Percentiles rank a stretch among this genome's conserved stretches.
Conservation (phyloP, 495 filamentous ascomycete genomes). For the Trichodelitschia bisporula region DNA sequence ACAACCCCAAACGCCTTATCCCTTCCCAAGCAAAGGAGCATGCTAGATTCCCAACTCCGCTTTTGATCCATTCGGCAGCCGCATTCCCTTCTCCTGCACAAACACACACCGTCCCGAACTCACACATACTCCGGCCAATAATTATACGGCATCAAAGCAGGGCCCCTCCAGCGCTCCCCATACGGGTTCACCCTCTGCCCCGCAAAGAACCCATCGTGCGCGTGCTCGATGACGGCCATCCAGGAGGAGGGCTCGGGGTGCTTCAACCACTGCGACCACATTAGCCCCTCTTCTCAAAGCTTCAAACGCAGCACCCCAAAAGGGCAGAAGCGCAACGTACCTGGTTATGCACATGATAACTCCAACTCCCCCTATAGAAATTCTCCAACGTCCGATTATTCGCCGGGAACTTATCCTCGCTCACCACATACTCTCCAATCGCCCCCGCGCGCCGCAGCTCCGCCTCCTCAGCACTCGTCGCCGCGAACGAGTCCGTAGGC, state of each 20-base stretch:
- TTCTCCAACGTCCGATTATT: conserved; percentile 29
- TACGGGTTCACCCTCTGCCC: conserved; percentile 23
- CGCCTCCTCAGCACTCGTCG: conserved; percentile 11
- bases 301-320: not conserved
- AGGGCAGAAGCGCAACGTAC: too few relatives aligned
- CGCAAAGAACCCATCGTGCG: conserved; percentile 27
- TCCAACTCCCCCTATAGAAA: conserved; percentile 31
- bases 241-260: conserved; percentile 31
- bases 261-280: conserved; percentile 20
- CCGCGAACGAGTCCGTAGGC: conserved; percentile 11
- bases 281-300: conserved; percentile 1
- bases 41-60: too few relatives aligned
- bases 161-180: conserved; percentile 27
- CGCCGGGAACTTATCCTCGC: conserved; percentile 23
- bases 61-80: too few relatives aligned
- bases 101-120: too few relatives aligned
- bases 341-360: conserved; percentile 34
- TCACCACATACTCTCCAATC: conserved; percentile 17
- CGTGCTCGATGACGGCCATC: conserved; percentile 27
- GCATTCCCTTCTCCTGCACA: not conserved
- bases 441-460: conserved; percentile 15
- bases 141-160: conserved; percentile 14
- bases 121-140: conserved; percentile 16
- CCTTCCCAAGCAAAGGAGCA: not conserved
- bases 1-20: not conserved